Conservation (phyloP, 805 yeast genomes). For the Wickerhamiella azymoides region DNA sequence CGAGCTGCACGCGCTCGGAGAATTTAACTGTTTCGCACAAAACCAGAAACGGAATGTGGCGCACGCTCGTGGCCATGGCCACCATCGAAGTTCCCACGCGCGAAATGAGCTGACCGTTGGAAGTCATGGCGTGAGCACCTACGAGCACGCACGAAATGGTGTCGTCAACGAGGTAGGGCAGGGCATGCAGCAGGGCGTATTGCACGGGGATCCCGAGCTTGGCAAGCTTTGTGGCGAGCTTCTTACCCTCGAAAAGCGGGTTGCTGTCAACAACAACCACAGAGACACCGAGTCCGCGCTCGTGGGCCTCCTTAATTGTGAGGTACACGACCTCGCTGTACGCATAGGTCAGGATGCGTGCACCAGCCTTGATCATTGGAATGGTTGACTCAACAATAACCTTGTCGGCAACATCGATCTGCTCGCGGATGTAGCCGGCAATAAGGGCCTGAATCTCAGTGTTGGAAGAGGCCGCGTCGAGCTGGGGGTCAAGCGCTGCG, state of each 20-base stretch:
- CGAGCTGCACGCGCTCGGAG: constrained; percentile 88
- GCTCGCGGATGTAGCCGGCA: constrained; percentile 70
- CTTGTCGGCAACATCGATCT: constrained; percentile 67
- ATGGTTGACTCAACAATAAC: constrained; percentile 74
- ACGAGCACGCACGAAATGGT: constrained; percentile 72
- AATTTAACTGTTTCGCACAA: constrained; percentile 93
- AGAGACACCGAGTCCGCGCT: constrained; percentile 51
- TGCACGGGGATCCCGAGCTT: constrained; percentile 54
- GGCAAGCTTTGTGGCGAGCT: constrained; percentile 51
- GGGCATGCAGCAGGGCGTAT: constrained; percentile 65
- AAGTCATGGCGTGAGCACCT: constrained; percentile 95
- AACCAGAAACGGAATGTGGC: constrained; percentile 86
- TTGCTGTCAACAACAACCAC: constrained; percentile 84
- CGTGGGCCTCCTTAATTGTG: constrained; percentile 53
- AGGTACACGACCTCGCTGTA: constrained; percentile 72
- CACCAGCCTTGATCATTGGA: constrained; percentile 57
- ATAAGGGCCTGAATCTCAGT: constrained; percentile 47
- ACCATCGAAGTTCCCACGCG: constrained; percentile 90
- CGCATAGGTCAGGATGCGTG: constrained; percentile 76
- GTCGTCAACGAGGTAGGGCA: constrained; percentile 68
- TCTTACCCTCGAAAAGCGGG: constrained; percentile 88
- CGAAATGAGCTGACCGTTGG: constrained; percentile 85
- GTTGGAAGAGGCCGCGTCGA: constrained; percentile 55
- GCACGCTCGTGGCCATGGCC: constrained; percentile 78
- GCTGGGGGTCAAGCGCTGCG: constrained; percentile 63